Percentiles rank a stretch among this genome's conserved stretches.
Evolutionary conservation across 768 basidiomycete species (phyloP).

Genomic region (Hirschioporus abietinus): DNA sequence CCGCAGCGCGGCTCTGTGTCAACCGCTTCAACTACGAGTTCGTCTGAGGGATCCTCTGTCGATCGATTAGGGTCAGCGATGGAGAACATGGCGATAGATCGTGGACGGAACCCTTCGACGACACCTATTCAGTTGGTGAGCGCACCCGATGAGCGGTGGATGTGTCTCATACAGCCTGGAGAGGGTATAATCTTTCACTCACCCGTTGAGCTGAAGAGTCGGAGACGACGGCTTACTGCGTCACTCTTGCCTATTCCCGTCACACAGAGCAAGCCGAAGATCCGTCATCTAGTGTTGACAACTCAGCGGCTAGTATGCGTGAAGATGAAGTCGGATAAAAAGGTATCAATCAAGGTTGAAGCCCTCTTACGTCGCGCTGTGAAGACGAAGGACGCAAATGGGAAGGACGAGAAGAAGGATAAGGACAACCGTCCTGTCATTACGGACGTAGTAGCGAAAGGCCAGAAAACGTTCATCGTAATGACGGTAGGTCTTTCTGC

Average conservation of each 20-base stretch:
- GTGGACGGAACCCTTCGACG: slow-evolving; percentile 48
- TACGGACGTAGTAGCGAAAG: slow-evolving; percentile 43
- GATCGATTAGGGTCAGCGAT: slow-evolving; percentile 31
- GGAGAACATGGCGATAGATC: slow-evolving; percentile 29
- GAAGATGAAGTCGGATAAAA: slow-evolving; percentile 38
- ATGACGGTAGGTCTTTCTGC: too few species aligned
- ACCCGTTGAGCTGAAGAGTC: slow-evolving; percentile 49
- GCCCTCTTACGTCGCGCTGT: slow-evolving; percentile 40
- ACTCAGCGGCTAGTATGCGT: slow-evolving; percentile 51
- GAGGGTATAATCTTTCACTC: slow-evolving; percentile 49
- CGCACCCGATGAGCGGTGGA: slow-evolving; percentile 6
- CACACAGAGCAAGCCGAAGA: slow-evolving; percentile 33
- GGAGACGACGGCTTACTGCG: slow-evolving; percentile 45
- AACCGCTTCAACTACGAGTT: slow-evolving; percentile 39
- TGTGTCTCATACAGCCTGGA: slow-evolving; percentile 27
- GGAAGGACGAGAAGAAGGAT: slow-evolving; percentile 44
- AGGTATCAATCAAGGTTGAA: slow-evolving; percentile 46
- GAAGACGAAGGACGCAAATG: slow-evolving; percentile 28
- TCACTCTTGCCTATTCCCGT: slow-evolving; percentile 43
- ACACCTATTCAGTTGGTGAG: slow-evolving; percentile 41
- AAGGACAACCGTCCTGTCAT: slow-evolving; percentile 38
- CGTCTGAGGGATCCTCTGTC: slow-evolving; percentile 43
- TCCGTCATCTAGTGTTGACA: slow-evolving; percentile 52
- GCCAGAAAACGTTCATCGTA: slow-evolving; percentile 55
- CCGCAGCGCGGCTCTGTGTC: slow-evolving; percentile 25